Conservation (phyloP, 257 asterid species). For the Coffea canephora region DNA sequence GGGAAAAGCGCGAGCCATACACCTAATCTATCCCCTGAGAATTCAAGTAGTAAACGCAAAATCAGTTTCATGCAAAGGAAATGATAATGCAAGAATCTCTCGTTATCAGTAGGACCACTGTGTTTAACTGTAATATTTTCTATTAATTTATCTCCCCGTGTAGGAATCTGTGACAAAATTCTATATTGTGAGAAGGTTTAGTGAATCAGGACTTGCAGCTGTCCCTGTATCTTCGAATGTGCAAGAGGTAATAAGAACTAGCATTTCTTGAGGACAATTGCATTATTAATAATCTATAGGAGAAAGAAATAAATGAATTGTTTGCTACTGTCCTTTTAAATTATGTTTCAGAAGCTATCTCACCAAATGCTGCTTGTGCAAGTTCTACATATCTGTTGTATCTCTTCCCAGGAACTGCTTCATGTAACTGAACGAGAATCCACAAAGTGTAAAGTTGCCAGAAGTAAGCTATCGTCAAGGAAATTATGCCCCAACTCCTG, state of each 20-base stretch:
- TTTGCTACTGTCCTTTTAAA: not conserved
- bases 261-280: not conserved
- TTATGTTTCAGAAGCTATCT: not conserved
- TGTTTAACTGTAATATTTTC: too few relatives aligned
- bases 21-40: conserved; percentile 82
- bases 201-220: not conserved
- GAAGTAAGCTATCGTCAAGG: conserved; percentile 72
- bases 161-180: not conserved
- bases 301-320: not conserved
- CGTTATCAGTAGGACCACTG: not conserved
- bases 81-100: not conserved
- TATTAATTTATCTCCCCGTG: too few relatives aligned
- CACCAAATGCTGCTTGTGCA: conserved; percentile 98
- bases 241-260: too few relatives aligned
- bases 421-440: conserved; percentile 98
- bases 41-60: not conserved
- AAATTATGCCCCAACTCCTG: conserved; percentile 98
- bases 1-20: conserved; percentile 99
- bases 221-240: not conserved
- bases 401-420: conserved; percentile 98
- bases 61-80: not conserved
- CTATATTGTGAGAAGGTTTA: not conserved
- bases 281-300: not conserved
- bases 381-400: conserved; percentile 96
- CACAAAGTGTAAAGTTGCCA: conserved; percentile 97